Percentiles rank a stretch among this genome's conserved stretches.
These are phyloP conservation scores for Alternaria sp. DNA, from an alignment of 2,329 filamentous ascomycete genomes.

Conservation along the genomic window DNA sequence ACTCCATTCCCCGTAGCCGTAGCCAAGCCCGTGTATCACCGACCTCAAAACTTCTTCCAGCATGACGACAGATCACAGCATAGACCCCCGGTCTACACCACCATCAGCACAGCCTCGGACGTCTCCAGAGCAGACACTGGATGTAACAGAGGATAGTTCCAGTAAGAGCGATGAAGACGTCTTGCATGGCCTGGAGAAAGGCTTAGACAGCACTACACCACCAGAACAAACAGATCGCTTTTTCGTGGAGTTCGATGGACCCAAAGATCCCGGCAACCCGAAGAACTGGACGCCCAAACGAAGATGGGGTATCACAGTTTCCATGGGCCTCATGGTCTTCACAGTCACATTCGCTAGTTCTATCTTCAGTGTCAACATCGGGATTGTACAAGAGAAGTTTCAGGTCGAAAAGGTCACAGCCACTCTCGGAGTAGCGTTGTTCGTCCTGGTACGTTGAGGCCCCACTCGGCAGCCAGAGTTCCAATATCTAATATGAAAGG, in stretches of 20 bases:
- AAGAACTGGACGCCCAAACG: slow-evolving; percentile 73
- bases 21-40: neutral
- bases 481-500: neutral
- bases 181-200: slow-evolving; percentile 15
- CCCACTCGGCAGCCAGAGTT: neutral
- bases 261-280: slow-evolving; percentile 72
- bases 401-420: slow-evolving; percentile 53
- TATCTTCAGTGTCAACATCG: slow-evolving; percentile 66
- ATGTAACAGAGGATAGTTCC: neutral
- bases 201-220: neutral
- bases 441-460: slow-evolving; percentile 47
- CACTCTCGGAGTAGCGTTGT: slow-evolving; percentile 57
- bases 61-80: neutral
- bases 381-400: slow-evolving; percentile 59
- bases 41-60: neutral
- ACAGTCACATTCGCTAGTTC: slow-evolving; percentile 57
- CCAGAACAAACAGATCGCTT: slow-evolving; percentile 24
- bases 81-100: neutral
- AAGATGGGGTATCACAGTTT: slow-evolving; percentile 71
- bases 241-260: slow-evolving; percentile 75
- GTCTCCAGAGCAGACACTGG: neutral
- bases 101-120: neutral
- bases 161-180: slow-evolving; percentile 12
- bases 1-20: neutral
- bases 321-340: slow-evolving; percentile 58